Evolutionary conservation across 176 grass and related monocot species (phyloP).

Genomic region (Pontederia crassipes): DNA sequence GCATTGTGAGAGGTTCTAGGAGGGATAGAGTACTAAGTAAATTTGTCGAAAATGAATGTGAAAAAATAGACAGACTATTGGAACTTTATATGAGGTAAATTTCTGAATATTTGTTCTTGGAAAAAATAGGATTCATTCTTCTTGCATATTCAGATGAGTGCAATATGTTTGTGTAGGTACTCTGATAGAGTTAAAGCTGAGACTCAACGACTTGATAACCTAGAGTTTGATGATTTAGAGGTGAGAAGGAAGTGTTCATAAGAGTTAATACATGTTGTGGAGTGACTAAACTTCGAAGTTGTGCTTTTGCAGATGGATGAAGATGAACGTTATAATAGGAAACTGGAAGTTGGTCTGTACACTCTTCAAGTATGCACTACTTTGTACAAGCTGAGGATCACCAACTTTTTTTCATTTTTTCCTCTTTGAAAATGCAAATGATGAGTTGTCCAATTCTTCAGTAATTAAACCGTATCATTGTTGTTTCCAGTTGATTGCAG

Average conservation of each 20-base stretch:
- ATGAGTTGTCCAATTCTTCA: no score
- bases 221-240: conserved; percentile 92
- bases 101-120: background rate
- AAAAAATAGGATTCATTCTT: conserved; percentile 20
- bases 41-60: conserved; percentile 97
- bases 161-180: conserved; percentile 53
- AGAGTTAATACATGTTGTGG: background rate
- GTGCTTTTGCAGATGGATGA: conserved; percentile 64
- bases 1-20: conserved; percentile 86
- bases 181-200: conserved; percentile 91
- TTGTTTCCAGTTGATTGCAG: conserved; percentile 65
- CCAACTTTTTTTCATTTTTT: conserved; percentile 2
- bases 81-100: conserved; percentile 71
- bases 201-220: conserved; percentile 48
- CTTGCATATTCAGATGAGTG: background rate
- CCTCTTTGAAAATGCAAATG: conserved; percentile 11
- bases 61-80: conserved; percentile 93
- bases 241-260: conserved; percentile 17
- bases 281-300: background rate
- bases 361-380: conserved; percentile 68
- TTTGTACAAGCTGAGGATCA: background rate
- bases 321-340: conserved; percentile 76
- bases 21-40: conserved; percentile 79
- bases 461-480: no score
- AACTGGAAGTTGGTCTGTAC: conserved; percentile 89